These are phyloP conservation scores for Phytophthora capsici DNA, from an alignment of 352 stramenopile species.

Conservation along the genomic window DNA sequence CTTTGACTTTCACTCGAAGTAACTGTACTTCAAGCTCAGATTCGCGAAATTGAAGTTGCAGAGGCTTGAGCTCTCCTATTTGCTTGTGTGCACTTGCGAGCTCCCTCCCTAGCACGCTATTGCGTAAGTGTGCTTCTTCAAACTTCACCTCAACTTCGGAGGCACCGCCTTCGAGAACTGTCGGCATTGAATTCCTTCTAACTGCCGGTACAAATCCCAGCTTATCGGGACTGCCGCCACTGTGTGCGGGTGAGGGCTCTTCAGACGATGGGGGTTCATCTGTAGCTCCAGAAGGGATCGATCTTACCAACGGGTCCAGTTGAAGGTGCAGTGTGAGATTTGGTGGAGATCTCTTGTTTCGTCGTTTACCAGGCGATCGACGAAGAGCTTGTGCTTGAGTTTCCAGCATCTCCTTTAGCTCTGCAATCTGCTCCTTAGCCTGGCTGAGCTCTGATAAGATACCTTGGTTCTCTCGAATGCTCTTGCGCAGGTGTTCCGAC, in stretches of 20 bases:
- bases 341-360: conserved; percentile 17
- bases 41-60: conserved; percentile 49
- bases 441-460: conserved; percentile 53
- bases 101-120: conserved; percentile 51
- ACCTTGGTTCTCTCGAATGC: conserved; percentile 66
- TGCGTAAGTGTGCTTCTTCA: conserved; percentile 54
- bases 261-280: conserved; percentile 30
- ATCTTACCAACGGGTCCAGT: conserved; percentile 15
- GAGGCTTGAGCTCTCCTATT: conserved; percentile 56
- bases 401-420: conserved; percentile 34
- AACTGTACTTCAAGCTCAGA: conserved; percentile 41
- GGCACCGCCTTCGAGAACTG: conserved; percentile 17
- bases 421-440: conserved; percentile 40
- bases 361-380: conserved; percentile 37
- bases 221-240: conserved; percentile 21
- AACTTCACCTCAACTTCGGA: conserved; percentile 51
- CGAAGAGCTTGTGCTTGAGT: conserved; percentile 17
- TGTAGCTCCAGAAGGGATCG: background rate
- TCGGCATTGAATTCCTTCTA: conserved; percentile 31
- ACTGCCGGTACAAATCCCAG: conserved; percentile 20
- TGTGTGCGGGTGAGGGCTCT: conserved; percentile 29
- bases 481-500: conserved; percentile 53
- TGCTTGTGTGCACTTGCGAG: conserved; percentile 61
- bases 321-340: conserved; percentile 29
- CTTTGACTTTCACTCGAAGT: conserved; percentile 29